Evolutionary conservation across 768 basidiomycete species (phyloP), one percentile per base, ranked within the genome.

Genomic region (Trametes sanguinea): DNA sequence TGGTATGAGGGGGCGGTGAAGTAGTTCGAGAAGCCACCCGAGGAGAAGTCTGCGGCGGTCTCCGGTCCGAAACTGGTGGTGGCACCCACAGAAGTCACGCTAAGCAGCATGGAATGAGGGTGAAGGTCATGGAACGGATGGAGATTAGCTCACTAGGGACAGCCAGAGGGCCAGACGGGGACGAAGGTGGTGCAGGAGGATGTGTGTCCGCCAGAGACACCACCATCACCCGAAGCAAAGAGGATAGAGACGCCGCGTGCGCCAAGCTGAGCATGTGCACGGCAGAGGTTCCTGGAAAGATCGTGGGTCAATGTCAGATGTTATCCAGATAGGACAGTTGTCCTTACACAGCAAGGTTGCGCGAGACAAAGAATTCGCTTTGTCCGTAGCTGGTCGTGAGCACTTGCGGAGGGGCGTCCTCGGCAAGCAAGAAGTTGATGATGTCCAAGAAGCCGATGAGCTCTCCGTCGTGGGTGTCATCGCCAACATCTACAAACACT

Each of bases 311-410:
- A 81, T 22, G 22, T 22, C 67, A 76, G 76, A 86, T 54, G 86
- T 22, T 22, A 22, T 22, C 81, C n/a, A 84, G 2, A 16, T 29
- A 8, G 8, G 22, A 4, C 7, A 14, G 39, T 33, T 29, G 33
- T n/a, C 51, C 80, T 53, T 83, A 84, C 30, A 37, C 66, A 7
- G 87, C 85, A 61, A 81, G 85, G 47, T 71, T 74, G 58, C 70
- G 54, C 11, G 88, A 86, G 30, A 90, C 84, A 79, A 85, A 83
- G 67, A 86, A 84, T 59, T 92, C 90, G 63, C 84, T 80, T 46
- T 90, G 86, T 4, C 82, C 86, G 68, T 91, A 92, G 65, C 86
- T 88, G 0, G 87, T 91, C 0, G 88, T 68, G 29, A 91, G 85
- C 8, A 83, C 77, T 61, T 82, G 79, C 80, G 88, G 86, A 1